Evolutionary conservation across 2,329 filamentous ascomycete genomes (phyloP).

Genomic region (Botryosphaeria agaves): DNA sequence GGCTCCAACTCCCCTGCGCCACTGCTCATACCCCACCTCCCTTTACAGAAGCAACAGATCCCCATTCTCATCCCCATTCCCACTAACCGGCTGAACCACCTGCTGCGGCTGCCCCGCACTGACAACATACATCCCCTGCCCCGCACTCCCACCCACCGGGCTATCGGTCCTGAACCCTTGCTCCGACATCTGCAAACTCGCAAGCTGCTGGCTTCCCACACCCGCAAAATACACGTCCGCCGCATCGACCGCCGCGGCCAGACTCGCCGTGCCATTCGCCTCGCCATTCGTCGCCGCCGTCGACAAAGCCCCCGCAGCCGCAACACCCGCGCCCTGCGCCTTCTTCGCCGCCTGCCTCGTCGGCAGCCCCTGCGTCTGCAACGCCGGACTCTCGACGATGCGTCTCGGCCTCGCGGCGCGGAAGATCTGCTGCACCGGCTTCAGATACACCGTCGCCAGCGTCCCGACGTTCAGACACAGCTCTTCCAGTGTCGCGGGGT

Average conservation of each 20-base stretch:
- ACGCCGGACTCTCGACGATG: slow-evolving; percentile 65
- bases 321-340: slow-evolving; percentile 2
- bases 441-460: slow-evolving; percentile 90
- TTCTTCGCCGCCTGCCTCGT: slow-evolving; percentile 30
- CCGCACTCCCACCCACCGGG: slow-evolving; percentile 6
- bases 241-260: slow-evolving; percentile 59
- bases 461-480: slow-evolving; percentile 96
- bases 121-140: slow-evolving; percentile 46
- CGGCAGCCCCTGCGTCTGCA: slow-evolving; percentile 56
- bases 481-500: slow-evolving; percentile 81
- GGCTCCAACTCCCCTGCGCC: too few relatives aligned
- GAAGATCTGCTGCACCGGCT: slow-evolving; percentile 95
- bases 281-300: slow-evolving; percentile 10
- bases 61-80: slow-evolving; percentile 47
- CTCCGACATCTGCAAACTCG: slow-evolving; percentile 46
- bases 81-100: slow-evolving; percentile 54
- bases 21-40: too few relatives aligned
- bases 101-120: slow-evolving; percentile 69
- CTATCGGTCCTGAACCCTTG: slow-evolving; percentile 31
- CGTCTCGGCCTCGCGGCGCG: slow-evolving; percentile 67
- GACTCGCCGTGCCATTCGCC: slow-evolving; percentile 15
- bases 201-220: slow-evolving; percentile 57
- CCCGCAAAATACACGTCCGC: slow-evolving; percentile 83
- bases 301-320: slow-evolving; percentile 2
- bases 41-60: slow-evolving; percentile 53